Base-by-base conservation (phyloP, 352 stramenopile species). In the Phytophthora idaei region DNA sequence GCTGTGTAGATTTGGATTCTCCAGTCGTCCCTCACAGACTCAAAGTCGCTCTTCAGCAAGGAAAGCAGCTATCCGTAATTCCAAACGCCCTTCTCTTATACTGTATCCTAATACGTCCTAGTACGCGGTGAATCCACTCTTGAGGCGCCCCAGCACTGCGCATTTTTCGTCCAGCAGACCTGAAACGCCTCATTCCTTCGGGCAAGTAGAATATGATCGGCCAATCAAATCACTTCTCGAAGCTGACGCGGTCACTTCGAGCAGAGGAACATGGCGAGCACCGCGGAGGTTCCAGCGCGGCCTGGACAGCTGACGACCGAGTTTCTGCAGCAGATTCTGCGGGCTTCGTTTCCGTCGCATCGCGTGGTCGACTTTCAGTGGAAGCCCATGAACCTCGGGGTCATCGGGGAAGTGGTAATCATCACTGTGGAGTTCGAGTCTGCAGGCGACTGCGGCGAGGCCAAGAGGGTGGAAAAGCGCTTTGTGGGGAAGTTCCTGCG, bases 401-500 rank as follows among this genome's bases (percentile, higher is more conserved):
- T 94, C 28, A 90, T 94, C 61, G 90, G 85, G 5, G 82, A 92
- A 37, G 87, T 94, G 14, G 83, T 92, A 27, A 73, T 76, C 11
- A 74, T 90, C 39, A 64, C 59, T 0, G 72, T 81, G 27, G 42
- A 64, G 28, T 55, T 93, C 14, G 46, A 78, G 5, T 48, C 63
- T 7, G 17, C 53, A 51, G 47, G 6, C 29, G 21, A 56, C 7
- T 17, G 5, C 34, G 59, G 25, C 41, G 47, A 70, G 11, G 45
- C 37, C 15, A 41, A 60, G 6, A 65, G 10, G 41, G 48, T 63
- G 8, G 42, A 71, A 53, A 74, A 61, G 45, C 62, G 76, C 15
- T 77, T 90, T 14, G 81, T 94, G 39, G 83, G 80, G 39, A 94
- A 94, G 67, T 94, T 93, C 46, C 57, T 90, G 58, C 83, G 87